Percentiles rank a stretch among this genome's conserved stretches.
phyloP scores from a whole-genome alignment of 352 stramenopile genomes.

The Phytophthora ramorum region DNA sequence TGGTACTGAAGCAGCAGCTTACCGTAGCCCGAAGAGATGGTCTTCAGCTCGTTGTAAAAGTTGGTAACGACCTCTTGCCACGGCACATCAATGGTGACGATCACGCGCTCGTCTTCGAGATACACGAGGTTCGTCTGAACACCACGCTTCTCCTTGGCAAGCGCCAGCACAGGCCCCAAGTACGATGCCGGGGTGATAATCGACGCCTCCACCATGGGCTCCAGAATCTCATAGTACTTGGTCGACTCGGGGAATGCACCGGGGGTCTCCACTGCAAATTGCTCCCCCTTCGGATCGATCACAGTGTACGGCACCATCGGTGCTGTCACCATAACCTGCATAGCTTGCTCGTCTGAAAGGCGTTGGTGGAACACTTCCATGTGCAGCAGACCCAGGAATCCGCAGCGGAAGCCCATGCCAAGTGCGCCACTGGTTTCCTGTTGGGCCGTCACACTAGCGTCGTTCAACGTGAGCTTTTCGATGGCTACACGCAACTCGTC shows the following conservation, averaged over 20 bases:
- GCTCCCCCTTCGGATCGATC: conserved; percentile 61
- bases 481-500: conserved; percentile 97
- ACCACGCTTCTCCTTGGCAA: conserved; percentile 92
- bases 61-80: conserved; percentile 99
- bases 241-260: conserved; percentile 83
- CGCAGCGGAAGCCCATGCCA: conserved; percentile 96
- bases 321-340: conserved; percentile 97
- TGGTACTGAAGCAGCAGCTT: conserved; percentile 20
- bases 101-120: conserved; percentile 94
- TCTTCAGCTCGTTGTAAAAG: conserved; percentile 99
- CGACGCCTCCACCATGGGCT: conserved; percentile 97
- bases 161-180: conserved; percentile 94
- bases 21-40: conserved; percentile 95
- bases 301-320: conserved; percentile 98
- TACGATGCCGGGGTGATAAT: conserved; percentile 97
- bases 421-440: conserved; percentile 95
- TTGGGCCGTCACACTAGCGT: conserved; percentile 96
- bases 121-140: conserved; percentile 94
- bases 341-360: conserved; percentile 97
- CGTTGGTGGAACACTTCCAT: conserved; percentile 99
- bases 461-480: conserved; percentile 97
- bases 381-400: conserved; percentile 98
- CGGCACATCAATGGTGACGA: conserved; percentile 95
- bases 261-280: conserved; percentile 70
- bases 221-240: conserved; percentile 90